Conservation (phyloP, 2,329 filamentous ascomycete species). For the Ophiocordyceps camponoti-leonardi region DNA sequence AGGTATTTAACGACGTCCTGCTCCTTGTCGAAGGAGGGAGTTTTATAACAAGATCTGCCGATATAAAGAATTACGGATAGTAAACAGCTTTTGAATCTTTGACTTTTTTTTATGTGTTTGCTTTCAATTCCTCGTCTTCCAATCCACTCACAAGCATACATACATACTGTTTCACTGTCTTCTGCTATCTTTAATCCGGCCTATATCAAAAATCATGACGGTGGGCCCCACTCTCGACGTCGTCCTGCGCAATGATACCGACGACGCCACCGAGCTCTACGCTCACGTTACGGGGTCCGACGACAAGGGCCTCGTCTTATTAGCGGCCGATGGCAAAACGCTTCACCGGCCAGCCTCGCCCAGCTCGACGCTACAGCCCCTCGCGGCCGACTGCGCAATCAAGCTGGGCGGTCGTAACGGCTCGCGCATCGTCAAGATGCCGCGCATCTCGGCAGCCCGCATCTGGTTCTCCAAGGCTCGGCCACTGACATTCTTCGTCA, state of each 20-base stretch:
- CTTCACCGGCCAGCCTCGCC: constrained; percentile 49
- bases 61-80: too few species aligned
- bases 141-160: too few species aligned
- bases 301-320: constrained; percentile 40
- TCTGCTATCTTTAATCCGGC: too few species aligned
- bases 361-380: constrained; percentile 25
- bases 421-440: constrained; percentile 44
- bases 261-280: constrained; percentile 31
- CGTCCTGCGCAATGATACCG: constrained; percentile 47
- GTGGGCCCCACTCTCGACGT: constrained; percentile 27
- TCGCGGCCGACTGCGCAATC: constrained; percentile 44
- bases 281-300: constrained; percentile 53
- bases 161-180: too few species aligned
- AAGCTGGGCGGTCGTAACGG: constrained; percentile 42
- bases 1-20: too few species aligned
- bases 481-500: constrained; percentile 50
- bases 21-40: too few species aligned
- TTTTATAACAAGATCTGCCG: too few species aligned
- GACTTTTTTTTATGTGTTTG: too few species aligned
- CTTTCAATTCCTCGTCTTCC: too few species aligned
- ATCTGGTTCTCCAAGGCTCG: constrained; percentile 52
- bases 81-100: too few species aligned
- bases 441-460: constrained; percentile 51
- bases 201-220: background rate
- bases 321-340: constrained; percentile 48